A percentile compares a stretch with the other conserved stretches of the same genome.
Evolutionary conservation across 768 basidiomycete species (phyloP).

Genomic region (Hericium rajendrae): DNA sequence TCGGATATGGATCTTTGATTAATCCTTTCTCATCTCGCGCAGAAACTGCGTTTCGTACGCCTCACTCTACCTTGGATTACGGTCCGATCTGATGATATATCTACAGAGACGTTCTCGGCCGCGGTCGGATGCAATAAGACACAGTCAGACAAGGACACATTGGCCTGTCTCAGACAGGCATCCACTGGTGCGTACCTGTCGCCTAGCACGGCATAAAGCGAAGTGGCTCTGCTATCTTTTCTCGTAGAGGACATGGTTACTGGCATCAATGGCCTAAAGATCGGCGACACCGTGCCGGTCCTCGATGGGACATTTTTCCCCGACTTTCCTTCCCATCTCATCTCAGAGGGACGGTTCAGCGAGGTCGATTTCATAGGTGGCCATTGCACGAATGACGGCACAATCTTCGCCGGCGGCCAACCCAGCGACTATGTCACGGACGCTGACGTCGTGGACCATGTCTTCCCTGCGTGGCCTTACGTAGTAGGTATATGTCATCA

Average conservation of each 20-base stretch:
- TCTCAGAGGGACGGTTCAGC: conserved; percentile 23
- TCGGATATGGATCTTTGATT: conserved; percentile 31
- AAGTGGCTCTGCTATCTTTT: background rate
- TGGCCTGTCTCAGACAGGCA: background rate
- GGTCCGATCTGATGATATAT: background rate
- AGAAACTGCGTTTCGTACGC: conserved; percentile 14
- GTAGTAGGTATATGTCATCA: conserved; percentile 22
- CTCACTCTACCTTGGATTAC: background rate
- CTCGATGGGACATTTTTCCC: conserved; percentile 15
- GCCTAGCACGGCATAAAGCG: background rate
- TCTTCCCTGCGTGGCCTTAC: conserved; percentile 21
- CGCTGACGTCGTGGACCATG: conserved; percentile 27
- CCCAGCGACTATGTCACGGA: conserved; percentile 30
- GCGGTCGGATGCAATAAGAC: background rate
- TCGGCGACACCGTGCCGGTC: conserved; percentile 18
- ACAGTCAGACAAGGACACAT: background rate
- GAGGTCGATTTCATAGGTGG: conserved; percentile 29
- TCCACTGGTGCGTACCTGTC: background rate
- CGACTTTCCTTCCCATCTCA: conserved; percentile 28
- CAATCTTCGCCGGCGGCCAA: conserved; percentile 29
- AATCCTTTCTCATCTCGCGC: conserved; percentile 28
- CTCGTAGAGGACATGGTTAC: conserved; percentile 27
- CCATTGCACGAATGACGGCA: conserved; percentile 36
- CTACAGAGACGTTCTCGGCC: background rate
- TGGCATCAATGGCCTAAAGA: conserved; percentile 24